Percentiles rank a stretch among this genome's conserved stretches.
phyloP scores from a whole-genome alignment of 768 basidiomycete species.

The Trametes sanguinea region DNA sequence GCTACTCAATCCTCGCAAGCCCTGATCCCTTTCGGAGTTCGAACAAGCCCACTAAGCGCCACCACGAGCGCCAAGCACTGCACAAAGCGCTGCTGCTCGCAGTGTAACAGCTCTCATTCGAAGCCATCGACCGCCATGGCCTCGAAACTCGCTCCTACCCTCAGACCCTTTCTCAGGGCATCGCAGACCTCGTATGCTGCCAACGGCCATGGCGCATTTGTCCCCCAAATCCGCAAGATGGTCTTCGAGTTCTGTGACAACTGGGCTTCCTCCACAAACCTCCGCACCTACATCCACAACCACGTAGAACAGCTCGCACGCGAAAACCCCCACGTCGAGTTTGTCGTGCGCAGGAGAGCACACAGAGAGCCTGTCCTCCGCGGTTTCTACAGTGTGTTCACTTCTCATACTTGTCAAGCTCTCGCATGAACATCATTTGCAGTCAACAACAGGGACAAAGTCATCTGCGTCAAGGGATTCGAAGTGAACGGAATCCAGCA shows the following conservation, averaged over 20 bases:
- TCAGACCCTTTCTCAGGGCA: conserved; percentile 46
- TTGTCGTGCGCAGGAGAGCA: conserved; percentile 77
- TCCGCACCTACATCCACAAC: conserved; percentile 68
- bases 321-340: conserved; percentile 79
- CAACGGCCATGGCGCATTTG: conserved; percentile 74
- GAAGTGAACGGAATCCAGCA: conserved; percentile 71
- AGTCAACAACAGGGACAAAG: conserved; percentile 91
- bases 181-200: conserved; percentile 58
- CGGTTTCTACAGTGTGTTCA: conserved; percentile 60
- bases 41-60: not conserved
- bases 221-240: conserved; percentile 81
- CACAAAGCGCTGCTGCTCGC: not conserved
- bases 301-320: conserved; percentile 66
- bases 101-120: not conserved
- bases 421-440: conserved; percentile 10
- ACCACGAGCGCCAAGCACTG: not conserved
- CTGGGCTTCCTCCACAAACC: conserved; percentile 73
- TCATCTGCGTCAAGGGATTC: conserved; percentile 75
- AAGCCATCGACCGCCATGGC: conserved; percentile 34
- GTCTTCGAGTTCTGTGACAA: conserved; percentile 89
- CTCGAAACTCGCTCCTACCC: conserved; percentile 31
- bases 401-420: not conserved
- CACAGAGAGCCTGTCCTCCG: conserved; percentile 78
- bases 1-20: conserved; percentile 26
- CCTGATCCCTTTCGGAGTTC: conserved; percentile 27